A percentile compares a stretch with the other conserved stretches of the same genome.
Conservation (phyloP, 2,329 filamentous ascomycete genomes). For the Fusarium brevicatenulatum region DNA sequence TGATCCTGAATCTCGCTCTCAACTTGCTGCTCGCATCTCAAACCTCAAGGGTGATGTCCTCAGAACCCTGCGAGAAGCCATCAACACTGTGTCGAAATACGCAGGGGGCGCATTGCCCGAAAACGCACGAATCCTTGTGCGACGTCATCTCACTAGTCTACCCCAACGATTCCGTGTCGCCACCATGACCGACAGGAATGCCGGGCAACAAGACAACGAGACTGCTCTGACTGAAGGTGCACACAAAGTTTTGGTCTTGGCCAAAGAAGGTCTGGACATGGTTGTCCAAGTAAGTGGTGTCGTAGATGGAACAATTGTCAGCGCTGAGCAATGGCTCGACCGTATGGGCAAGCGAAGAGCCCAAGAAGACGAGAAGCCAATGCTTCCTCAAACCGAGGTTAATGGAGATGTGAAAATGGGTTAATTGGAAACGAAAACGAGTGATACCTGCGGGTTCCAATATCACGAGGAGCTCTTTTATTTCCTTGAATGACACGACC, state of each 20-base stretch:
- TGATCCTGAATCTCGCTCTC: constrained; percentile 45
- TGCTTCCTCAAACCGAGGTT: constrained; percentile 37
- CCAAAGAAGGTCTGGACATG: constrained; percentile 92
- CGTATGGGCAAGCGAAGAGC: constrained; percentile 65
- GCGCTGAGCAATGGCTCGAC: constrained; percentile 92
- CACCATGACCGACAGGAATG: constrained; percentile 56
- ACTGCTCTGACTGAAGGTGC: constrained; percentile 64
- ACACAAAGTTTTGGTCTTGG: constrained; percentile 83
- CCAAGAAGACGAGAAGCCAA: constrained; percentile 44
- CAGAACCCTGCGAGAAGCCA: constrained; percentile 81
- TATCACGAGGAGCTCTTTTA: constrained; percentile 15
- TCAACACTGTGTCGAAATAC: constrained; percentile 87
- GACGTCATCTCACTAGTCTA: constrained; percentile 83
- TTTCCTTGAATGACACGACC: constrained; percentile 6
- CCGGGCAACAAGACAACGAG: constrained; percentile 48
- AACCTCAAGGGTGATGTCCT: constrained; percentile 76
- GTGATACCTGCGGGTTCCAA: constrained; percentile 19
- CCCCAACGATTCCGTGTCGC: constrained; percentile 85
- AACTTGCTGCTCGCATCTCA: constrained; percentile 72
- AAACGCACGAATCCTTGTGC: constrained; percentile 85
- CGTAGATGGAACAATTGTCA: constrained; percentile 87
- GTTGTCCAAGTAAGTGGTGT: constrained; percentile 90
- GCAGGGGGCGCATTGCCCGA: constrained; percentile 91
- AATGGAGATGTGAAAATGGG: constrained; percentile 46
- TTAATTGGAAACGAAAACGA: constrained; percentile 27